Conservation (phyloP, 2,329 filamentous ascomycete species). For the Clarireedia hainanense region DNA sequence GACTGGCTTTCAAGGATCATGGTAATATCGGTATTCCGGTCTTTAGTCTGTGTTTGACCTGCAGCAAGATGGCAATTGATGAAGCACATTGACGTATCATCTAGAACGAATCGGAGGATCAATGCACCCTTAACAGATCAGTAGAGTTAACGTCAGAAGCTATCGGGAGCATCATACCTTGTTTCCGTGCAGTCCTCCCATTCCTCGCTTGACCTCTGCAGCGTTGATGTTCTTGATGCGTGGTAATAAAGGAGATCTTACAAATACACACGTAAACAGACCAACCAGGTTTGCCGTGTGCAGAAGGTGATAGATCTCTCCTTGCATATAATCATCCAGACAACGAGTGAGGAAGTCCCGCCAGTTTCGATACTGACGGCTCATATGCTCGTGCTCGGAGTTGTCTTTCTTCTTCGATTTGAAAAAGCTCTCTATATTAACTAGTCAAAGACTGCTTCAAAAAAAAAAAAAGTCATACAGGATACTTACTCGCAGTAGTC, state of each 20-base stretch:
- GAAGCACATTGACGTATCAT: slow-evolving; percentile 92
- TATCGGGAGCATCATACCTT: slow-evolving; percentile 44
- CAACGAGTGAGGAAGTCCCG: slow-evolving; percentile 77
- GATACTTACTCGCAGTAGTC: slow-evolving; percentile 71
- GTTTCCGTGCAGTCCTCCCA: slow-evolving; percentile 93
- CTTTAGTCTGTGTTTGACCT: slow-evolving; percentile 81
- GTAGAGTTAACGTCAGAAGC: neutral
- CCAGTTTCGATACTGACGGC: slow-evolving; percentile 95
- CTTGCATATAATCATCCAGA: slow-evolving; percentile 77
- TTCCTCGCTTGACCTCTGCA: slow-evolving; percentile 86
- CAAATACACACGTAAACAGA: slow-evolving; percentile 91
- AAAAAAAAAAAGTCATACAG: neutral
- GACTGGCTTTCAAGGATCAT: slow-evolving; percentile 75
- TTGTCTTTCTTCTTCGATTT: slow-evolving; percentile 81
- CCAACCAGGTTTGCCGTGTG: slow-evolving; percentile 89
- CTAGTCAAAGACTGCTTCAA: slow-evolving; percentile 23
- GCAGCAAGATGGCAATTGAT: slow-evolving; percentile 96
- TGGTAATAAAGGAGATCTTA: slow-evolving; percentile 69
- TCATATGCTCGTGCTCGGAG: slow-evolving; percentile 83
- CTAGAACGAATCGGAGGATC: slow-evolving; percentile 82
- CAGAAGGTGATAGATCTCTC: slow-evolving; percentile 74
- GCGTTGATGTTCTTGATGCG: slow-evolving; percentile 71
- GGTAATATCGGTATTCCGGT: slow-evolving; percentile 87
- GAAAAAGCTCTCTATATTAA: slow-evolving; percentile 62
- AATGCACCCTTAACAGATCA: slow-evolving; percentile 58